Base-by-base conservation (phyloP, 345 rosid species). In the Moricandia arvensis region DNA sequence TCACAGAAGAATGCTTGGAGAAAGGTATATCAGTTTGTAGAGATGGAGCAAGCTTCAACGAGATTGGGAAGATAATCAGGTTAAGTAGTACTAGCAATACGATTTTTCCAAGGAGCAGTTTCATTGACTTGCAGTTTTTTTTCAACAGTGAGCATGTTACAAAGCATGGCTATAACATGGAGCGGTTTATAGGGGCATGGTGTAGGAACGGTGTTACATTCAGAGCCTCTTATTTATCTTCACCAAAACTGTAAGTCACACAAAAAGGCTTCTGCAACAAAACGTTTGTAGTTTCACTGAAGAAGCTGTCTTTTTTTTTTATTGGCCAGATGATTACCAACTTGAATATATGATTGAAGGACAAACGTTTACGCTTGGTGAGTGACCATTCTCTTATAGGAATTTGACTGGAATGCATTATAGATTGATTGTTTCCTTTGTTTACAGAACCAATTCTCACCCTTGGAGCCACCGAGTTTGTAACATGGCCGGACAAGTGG, bases 111-210 rank as follows among this genome's bases (percentile, higher is more conserved):
- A 35, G 57, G n/a, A 63, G 12, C 27, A 68, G 57, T 53, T 73
- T 73, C 58, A 55, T 17, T 71, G 63, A 60, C 68, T 69, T 60
- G 26, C 12, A 24, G 2, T 31, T 71, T 58, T 13, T 21, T 21
- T 21, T 21, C 24, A 55, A 75, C 88, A 93, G 98, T 76, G 91
- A 89, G 70, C 94, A 88, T 82, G 97, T 94, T 43, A 90, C 85
- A 79, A 90, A 83, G 71, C 83, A 86, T 76, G 97, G 96, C 21
- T 93, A 57, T 35, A 85, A 83, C 35, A 86, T 91, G 68, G 98
- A 93, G 69, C 84, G 87, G 59, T 93, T 93, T 81, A 93, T 91
- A 59, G 97, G 97, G 98, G 67, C 97, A 93, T 65, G 98, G 97
- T 35, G 93, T 93, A 0, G 97, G 98, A 61, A 82, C 86, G 0